Base-by-base conservation (phyloP, 768 basidiomycete species). In the Lentinus tigrinus region DNA sequence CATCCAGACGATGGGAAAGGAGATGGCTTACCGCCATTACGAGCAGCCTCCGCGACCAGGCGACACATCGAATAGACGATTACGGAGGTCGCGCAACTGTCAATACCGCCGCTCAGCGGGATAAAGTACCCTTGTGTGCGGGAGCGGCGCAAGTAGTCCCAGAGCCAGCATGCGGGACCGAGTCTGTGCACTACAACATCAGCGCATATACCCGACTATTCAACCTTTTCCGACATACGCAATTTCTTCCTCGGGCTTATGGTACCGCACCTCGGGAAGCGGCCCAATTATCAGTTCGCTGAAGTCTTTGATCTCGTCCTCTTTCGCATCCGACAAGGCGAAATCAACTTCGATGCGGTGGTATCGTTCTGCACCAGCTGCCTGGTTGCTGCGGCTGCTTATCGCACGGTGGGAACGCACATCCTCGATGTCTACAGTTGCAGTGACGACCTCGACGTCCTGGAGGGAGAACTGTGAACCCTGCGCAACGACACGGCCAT, bases 161-260 rank as follows among this genome's bases (percentile, higher is more conserved):
- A 99, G n/a, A 99, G 79, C 97, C 97, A 99, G 69, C 97, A 98
- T 16, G 96, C 97, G 7, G 97, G 97, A 4, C 97, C 97, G 2
- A 98, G 77, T 2, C 96, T n/a, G n/a, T n/a, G n/a, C n/a, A n/a
- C n/a, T 98, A 61, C 26, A 46, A 11, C 24, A 46, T 63, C 47
- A 56, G 46, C 16, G 19, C 1, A 19, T 11, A 11, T 1, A 1
- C 34, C 7, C 28, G 1, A 43, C 17, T 9, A 16, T 16, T 17
- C n/a, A 14, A 6, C 47, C 21, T n/a, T n/a, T n/a, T n/a, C n/a
- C 7, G 19, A 81, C 93, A 65, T 67, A 97, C 97, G 97, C 96
- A 57, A 98, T 97, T 74, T 98, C 97, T 72, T 98, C 96, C 72
- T 98, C 95, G 0, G 96, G 93, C 7, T 68, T 78, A 69, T 98